A percentile compares a stretch with the other conserved stretches of the same genome.
These are phyloP conservation scores for Solanum lycopersicoides DNA, from an alignment of 257 asterid genomes.

Conservation along the genomic window DNA sequence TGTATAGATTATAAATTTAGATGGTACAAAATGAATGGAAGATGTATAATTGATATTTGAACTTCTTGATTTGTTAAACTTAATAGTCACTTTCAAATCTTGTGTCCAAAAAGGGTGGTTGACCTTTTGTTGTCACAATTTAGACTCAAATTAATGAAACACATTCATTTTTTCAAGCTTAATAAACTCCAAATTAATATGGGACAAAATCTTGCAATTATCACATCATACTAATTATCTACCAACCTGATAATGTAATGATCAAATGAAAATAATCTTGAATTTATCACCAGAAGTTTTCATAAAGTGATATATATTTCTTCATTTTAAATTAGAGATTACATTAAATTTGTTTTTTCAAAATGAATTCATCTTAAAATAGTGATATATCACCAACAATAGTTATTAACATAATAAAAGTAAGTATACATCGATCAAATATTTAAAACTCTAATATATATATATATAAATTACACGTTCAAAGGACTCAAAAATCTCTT, in stretches of 20 bases:
- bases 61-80: slow-evolving; percentile 4
- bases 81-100: slow-evolving; percentile 13
- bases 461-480: too few species aligned
- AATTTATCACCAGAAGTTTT: not conserved
- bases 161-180: not conserved
- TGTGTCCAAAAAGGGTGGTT: slow-evolving; percentile 9
- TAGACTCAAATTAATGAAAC: not conserved
- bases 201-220: not conserved
- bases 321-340: too few species aligned
- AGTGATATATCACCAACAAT: not conserved
- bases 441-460: not conserved
- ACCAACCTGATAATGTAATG: not conserved
- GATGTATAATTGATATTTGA: not conserved
- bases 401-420: not conserved
- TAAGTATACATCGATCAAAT: not conserved
- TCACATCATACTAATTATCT: not conserved
- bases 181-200: not conserved
- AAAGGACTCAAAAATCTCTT: too few species aligned
- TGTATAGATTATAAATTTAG: not conserved
- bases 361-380: not conserved
- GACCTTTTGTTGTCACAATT: slow-evolving; percentile 26
- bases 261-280: not conserved
- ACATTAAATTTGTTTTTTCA: not conserved
- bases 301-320: not conserved
- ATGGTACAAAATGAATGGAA: not conserved